Base-by-base conservation (phyloP, 164 flowering plant species). In the Magnolia kwangsiensis region DNA sequence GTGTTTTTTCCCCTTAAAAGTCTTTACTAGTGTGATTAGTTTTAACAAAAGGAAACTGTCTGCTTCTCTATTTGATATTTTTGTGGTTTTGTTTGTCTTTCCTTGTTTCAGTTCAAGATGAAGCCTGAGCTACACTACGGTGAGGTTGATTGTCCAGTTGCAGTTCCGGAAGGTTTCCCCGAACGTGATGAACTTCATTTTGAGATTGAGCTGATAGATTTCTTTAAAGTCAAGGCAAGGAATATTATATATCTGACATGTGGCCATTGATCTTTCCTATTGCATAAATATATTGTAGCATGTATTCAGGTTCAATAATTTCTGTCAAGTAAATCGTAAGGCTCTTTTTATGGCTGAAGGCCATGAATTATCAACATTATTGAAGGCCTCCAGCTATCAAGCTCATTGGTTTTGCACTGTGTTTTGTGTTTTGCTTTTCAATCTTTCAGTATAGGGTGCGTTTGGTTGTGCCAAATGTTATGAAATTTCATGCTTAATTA, bases 131-230 rank as follows among this genome's bases (percentile, higher is more conserved):
- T 96, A 88, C 99, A 96, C 83, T 94, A 92, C 85, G 94, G 89
- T 18, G 98, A 94, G 86, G 92, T 78, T 73, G 90, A 91, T 78
- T 96, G 99, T 82, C 99, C 98, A 3, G 86, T 96, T 68, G 71
- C 86, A 75, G 89, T 78, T 78, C 71, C 91, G 29, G 89, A 85
- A 72, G 83, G 73, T 83, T 92, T 96, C 77, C 98, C 97, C 13
- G 89, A 89, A 84, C 92, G 90, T 73, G 96, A 88, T 72, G 98
- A 96, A 80, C 96, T 96, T 82, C 93, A 94, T 85, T 96, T 94
- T 85, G 97, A 96, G 85, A 90, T 94, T 79, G 99, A 96, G 85
- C 80, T 94, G 88, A 85, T 94, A 76, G 97, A 92, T 78, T 94
- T 91, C 76, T 84, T 82, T 24, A 94, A 94, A 89, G 92, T 83